Evolutionary conservation across 805 yeast species (phyloP), one percentile per base, ranked within the genome.

Genomic region (Candida michaelii): DNA sequence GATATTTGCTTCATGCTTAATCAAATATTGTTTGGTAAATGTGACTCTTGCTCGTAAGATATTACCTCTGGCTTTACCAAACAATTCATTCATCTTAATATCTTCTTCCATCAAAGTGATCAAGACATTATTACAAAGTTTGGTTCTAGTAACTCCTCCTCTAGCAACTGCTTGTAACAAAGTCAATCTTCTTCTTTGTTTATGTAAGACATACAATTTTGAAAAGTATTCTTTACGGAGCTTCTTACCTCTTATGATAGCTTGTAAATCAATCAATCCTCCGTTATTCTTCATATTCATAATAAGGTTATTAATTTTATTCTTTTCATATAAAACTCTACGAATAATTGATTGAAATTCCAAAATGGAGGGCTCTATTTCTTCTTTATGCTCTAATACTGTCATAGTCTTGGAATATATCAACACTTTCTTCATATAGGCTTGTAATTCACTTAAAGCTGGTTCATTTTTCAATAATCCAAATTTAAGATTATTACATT

Each of bases 21-120:
- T 25, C 19, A 63, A 40, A 2, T 42, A 48, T 2, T 40, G 32
- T 30, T 59, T 58, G 25, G 50, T 52, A 8, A 30, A 14, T 0
- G 14, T 35, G 4, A 72, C 42, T 8, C 55, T 51, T 1, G 46
- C 52, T 48, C 82, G 60, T 0, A 66, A 54, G 10, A 57, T 41
- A 23, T 61, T 59, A 1, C 82, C 83, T 46, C 79, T 63, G 2
- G 67, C 68, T 43, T 63, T 58, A 8, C 80, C 77, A 34, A 60
- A 64, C 11, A 79, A 58, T 16, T 51, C 48, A 41, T 64, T 69
- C 49, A 76, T 61, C 4, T 43, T 46, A 0, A 49, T 39, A 43
- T 72, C 79, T 45, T 70, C 70, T 27, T 61, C 57, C 43, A 71
- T 52, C 29, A 77, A 60, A 1, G 70, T 62, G 25, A 73, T 63